These are phyloP conservation scores for Cryptococcus sp. DNA, from an alignment of 1,284 basidiomycete genomes.

Conservation along the genomic window DNA sequence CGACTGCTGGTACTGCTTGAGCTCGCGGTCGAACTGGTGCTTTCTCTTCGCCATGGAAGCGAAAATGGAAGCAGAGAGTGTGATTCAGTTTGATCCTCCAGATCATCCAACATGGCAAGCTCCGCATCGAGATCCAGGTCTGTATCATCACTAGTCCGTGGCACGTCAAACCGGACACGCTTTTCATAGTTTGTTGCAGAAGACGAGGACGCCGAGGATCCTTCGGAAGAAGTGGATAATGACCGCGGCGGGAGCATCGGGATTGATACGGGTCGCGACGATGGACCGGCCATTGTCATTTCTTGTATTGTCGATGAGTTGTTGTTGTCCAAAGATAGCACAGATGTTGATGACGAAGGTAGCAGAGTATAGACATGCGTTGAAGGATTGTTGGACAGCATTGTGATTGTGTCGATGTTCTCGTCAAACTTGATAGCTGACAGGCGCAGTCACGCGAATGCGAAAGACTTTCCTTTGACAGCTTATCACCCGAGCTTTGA, in stretches of 20 bases:
- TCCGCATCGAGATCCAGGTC: not conserved
- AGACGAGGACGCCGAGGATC: not conserved
- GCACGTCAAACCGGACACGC: not conserved
- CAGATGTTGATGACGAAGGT: constrained; percentile 9
- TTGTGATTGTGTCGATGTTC: too few species aligned
- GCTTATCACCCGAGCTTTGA: too few species aligned
- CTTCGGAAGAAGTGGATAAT: not conserved
- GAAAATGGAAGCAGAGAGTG: not conserved
- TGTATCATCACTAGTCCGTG: not conserved
- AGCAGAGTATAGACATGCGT: constrained; percentile 2
- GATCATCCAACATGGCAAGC: not conserved
- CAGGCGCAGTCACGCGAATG: too few species aligned
- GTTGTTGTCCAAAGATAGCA: constrained; percentile 3
- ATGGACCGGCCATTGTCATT: constrained; percentile 1
- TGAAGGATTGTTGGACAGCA: not conserved
- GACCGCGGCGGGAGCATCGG: not conserved
- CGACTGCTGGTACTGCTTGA: not conserved
- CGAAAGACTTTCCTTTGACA: too few species aligned
- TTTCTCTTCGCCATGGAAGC: not conserved
- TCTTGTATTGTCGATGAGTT: constrained; percentile 2
- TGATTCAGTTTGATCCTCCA: not conserved
- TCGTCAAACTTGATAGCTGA: too few species aligned
- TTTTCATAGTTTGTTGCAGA: not conserved
- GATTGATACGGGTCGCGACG: not conserved
- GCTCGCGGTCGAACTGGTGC: not conserved